phyloP scores from a whole-genome alignment of 2,329 filamentous ascomycete species.

The Curvularia spicifera region DNA sequence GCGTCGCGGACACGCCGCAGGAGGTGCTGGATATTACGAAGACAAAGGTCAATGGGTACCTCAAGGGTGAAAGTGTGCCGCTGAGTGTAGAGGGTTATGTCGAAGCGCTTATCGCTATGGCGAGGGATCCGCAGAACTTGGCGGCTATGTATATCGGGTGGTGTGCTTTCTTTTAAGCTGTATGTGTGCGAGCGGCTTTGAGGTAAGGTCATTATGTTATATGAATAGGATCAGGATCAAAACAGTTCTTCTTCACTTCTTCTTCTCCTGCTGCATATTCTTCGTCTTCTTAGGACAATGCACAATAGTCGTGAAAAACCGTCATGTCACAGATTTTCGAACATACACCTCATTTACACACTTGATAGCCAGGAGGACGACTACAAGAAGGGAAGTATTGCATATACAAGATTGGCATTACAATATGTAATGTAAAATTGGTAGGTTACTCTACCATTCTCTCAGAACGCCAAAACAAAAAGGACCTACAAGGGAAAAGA shows the following conservation, averaged over 20 bases:
- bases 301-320: too few species aligned
- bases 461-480: conserved; percentile 12
- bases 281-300: too few species aligned
- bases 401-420: conserved; percentile 20
- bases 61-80: conserved; percentile 88
- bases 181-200: neutral
- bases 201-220: neutral
- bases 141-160: conserved; percentile 97
- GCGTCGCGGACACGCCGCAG: conserved; percentile 71
- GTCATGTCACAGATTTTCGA: neutral
- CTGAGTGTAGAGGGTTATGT: conserved; percentile 96
- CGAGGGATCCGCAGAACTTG: conserved; percentile 79
- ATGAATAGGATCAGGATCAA: neutral
- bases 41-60: conserved; percentile 81
- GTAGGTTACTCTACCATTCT: conserved; percentile 12
- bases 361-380: neutral
- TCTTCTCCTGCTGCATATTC: too few species aligned
- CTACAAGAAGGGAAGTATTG: neutral
- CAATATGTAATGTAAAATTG: conserved; percentile 16
- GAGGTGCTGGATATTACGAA: conserved; percentile 90
- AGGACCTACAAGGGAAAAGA: conserved; percentile 12
- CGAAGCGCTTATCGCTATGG: conserved; percentile 90
- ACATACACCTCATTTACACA: neutral
- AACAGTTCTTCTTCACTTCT: neutral
- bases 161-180: conserved; percentile 70